phyloP scores from a whole-genome alignment of 345 rosid genomes.

The Rubroshorea leprosula region DNA sequence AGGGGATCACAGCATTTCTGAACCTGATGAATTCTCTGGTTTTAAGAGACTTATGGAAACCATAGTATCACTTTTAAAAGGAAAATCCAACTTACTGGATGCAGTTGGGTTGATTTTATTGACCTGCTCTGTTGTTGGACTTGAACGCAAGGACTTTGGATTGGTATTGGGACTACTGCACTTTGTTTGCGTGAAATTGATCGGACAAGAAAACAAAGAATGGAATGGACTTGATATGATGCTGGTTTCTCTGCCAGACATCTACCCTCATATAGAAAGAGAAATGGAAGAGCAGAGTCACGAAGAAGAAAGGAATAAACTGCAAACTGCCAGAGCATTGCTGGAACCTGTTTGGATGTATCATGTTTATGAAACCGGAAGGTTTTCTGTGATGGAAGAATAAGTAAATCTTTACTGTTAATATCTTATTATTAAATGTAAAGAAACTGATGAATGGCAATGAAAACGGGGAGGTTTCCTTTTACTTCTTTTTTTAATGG shows the following conservation, averaged over 20 bases:
- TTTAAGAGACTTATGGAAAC: conserved; percentile 35
- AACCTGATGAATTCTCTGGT: conserved; percentile 27
- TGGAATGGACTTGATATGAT: conserved; percentile 72
- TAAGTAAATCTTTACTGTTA: neutral
- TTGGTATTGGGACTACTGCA: conserved; percentile 54
- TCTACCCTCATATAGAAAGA: conserved; percentile 57
- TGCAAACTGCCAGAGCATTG: conserved; percentile 43
- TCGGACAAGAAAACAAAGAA: conserved; percentile 45
- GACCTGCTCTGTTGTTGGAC: conserved; percentile 37
- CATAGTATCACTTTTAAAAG: conserved; percentile 37
- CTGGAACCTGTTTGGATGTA: conserved; percentile 85
- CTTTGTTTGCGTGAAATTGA: conserved; percentile 52
- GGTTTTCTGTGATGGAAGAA: conserved; percentile 51
- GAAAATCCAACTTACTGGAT: conserved; percentile 37
- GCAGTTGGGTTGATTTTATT: conserved; percentile 56
- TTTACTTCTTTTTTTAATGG: too few species aligned
- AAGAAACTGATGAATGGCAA: too few species aligned
- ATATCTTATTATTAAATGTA: neutral
- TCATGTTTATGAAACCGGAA: conserved; percentile 72
- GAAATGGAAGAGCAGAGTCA: conserved; percentile 45
- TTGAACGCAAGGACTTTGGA: conserved; percentile 53
- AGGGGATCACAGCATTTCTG: conserved; percentile 20
- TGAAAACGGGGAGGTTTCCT: too few species aligned
- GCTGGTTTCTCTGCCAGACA: conserved; percentile 52
- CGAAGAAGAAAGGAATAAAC: conserved; percentile 32